These are phyloP conservation scores for Thalassiosira hispida DNA, from an alignment of 352 stramenopile genomes.

Conservation along the genomic window DNA sequence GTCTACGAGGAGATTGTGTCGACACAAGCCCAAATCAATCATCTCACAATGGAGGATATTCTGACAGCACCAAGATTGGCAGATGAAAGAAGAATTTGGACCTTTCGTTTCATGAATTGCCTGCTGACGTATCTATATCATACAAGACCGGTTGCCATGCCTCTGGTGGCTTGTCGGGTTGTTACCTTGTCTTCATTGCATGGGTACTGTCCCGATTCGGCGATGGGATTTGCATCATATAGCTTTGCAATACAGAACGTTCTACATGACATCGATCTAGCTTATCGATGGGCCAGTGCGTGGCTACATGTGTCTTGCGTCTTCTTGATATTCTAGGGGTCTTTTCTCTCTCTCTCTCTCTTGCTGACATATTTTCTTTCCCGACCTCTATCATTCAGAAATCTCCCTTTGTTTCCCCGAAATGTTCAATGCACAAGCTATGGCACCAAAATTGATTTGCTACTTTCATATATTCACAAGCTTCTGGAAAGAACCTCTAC, in stretches of 20 bases:
- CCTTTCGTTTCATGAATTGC: neutral
- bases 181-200: neutral
- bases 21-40: neutral
- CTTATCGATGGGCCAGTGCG: conserved; percentile 8
- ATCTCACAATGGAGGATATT: conserved; percentile 19
- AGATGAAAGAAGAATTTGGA: conserved; percentile 9
- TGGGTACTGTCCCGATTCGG: neutral
- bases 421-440: conserved; percentile 3
- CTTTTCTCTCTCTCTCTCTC: too few species aligned
- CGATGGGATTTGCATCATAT: neutral
- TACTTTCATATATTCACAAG: neutral
- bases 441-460: conserved; percentile 5
- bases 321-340: neutral
- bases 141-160: neutral
- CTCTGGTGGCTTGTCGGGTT: neutral
- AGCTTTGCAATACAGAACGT: neutral
- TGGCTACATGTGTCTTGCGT: neutral
- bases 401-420: conserved; percentile 6
- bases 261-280: conserved; percentile 26
- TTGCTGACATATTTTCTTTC: too few species aligned
- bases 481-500: conserved; percentile 37
- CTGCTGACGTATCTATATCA: neutral
- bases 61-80: conserved; percentile 9
- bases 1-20: neutral
- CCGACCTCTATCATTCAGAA: too few species aligned